These are phyloP conservation scores for Tetrahymena thermophila DNA, from an alignment of 73 alveolate genomes.

Conservation along the genomic window DNA sequence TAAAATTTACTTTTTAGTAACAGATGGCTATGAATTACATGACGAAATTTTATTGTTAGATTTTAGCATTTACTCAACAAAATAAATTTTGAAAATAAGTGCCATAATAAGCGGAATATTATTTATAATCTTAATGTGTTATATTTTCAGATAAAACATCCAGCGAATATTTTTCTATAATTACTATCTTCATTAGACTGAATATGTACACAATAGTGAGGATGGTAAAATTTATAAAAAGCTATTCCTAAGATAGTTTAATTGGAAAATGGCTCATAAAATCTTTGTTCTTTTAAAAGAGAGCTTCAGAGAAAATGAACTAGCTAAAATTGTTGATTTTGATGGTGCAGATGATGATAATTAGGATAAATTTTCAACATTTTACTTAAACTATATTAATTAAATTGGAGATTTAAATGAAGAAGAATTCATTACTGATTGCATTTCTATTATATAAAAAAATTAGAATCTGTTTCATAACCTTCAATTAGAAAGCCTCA, in stretches of 20 bases:
- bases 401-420: background rate
- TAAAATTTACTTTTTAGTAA: background rate
- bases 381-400: background rate
- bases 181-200: background rate
- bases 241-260: background rate
- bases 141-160: background rate
- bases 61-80: background rate
- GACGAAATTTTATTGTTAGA: background rate
- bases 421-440: background rate
- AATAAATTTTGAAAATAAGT: background rate
- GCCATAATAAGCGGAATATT: background rate
- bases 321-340: background rate
- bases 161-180: background rate
- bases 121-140: background rate
- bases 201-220: background rate
- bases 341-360: background rate
- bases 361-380: background rate
- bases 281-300: background rate
- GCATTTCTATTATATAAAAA: background rate
- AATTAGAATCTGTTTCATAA: background rate
- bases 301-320: background rate
- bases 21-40: background rate
- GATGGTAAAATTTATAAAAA: background rate
- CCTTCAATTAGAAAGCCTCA: background rate
- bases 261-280: background rate